phyloP scores from a whole-genome alignment of 768 basidiomycete genomes.

The Phlebiopsis gigantea region DNA sequence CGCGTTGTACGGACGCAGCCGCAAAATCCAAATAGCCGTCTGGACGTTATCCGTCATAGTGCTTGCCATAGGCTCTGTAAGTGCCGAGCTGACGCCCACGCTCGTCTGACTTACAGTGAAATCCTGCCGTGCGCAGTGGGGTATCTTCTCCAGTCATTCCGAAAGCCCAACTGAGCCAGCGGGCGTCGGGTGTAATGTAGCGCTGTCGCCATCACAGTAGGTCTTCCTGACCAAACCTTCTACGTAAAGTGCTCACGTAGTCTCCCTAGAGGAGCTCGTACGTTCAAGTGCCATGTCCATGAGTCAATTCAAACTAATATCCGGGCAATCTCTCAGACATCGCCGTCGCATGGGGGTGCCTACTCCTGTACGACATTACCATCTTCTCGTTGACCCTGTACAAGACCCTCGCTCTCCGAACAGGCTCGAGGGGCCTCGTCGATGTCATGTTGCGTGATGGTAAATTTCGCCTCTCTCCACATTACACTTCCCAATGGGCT shows the following conservation, averaged over 20 bases:
- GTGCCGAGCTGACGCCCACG: too few relatives aligned
- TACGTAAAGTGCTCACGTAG: too few relatives aligned
- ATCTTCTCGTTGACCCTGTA: constrained; percentile 9
- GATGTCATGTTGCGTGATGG: constrained; percentile 7
- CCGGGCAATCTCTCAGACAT: too few relatives aligned
- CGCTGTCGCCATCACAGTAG: background rate
- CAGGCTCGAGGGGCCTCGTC: background rate
- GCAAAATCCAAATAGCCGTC: background rate
- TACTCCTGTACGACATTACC: background rate
- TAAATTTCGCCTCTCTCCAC: background rate
- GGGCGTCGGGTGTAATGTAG: background rate
- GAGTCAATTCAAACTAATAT: too few relatives aligned
- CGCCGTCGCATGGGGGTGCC: background rate
- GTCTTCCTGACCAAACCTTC: too few relatives aligned
- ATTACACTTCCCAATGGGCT: too few relatives aligned
- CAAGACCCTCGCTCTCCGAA: background rate
- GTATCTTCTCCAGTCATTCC: too few relatives aligned
- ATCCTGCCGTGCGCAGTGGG: too few relatives aligned
- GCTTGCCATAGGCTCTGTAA: background rate
- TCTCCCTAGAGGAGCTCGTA: too few relatives aligned
- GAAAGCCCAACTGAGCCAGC: background rate
- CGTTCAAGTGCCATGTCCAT: too few relatives aligned
- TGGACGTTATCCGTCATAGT: background rate
- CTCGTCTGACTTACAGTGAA: too few relatives aligned
- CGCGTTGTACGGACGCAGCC: constrained; percentile 2